These are phyloP conservation scores for Lichenothelia convexa DNA, from an alignment of 495 filamentous ascomycete species.

Conservation along the genomic window DNA sequence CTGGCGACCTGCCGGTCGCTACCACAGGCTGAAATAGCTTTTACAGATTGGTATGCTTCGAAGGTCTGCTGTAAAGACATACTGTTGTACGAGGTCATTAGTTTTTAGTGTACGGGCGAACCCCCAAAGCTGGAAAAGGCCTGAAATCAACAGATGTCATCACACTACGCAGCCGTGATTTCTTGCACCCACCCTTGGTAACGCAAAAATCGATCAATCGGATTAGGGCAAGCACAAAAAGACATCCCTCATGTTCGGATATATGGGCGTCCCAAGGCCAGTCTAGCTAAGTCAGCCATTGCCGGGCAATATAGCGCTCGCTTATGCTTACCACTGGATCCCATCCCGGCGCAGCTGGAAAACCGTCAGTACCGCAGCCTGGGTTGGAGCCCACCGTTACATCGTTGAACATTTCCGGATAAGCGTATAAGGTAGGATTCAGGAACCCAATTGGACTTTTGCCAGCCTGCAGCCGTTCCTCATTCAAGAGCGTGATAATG, in stretches of 20 bases:
- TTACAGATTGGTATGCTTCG: too few relatives aligned
- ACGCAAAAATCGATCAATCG: too few relatives aligned
- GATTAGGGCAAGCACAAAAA: conserved; percentile 11
- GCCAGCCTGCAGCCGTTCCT: conserved; percentile 6
- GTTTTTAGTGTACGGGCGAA: too few relatives aligned
- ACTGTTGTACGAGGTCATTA: too few relatives aligned
- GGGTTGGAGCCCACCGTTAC: conserved; percentile 7
- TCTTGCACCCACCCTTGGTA: too few relatives aligned
- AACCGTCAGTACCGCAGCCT: conserved; percentile 8
- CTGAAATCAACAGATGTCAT: too few relatives aligned
- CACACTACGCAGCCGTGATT: too few relatives aligned
- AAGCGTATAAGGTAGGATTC: conserved; percentile 7
- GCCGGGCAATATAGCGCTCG: conserved; percentile 7
- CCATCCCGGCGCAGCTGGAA: conserved; percentile 6
- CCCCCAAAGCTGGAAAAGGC: too few relatives aligned
- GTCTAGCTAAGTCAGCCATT: conserved; percentile 10
- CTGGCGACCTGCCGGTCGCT: too few relatives aligned
- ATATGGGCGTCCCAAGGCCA: too few relatives aligned
- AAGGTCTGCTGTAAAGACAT: too few relatives aligned
- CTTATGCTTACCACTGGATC: conserved; percentile 9
- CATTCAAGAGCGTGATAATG: conserved; percentile 10
- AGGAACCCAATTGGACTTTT: conserved; percentile 10
- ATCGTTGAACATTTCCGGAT: conserved; percentile 9
- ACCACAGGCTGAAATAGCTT: too few relatives aligned
- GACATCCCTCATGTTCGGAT: conserved; percentile 9